Evolutionary conservation across 2,329 filamentous ascomycete genomes (phyloP).

Genomic region (Neofusicoccum umdonicola): DNA sequence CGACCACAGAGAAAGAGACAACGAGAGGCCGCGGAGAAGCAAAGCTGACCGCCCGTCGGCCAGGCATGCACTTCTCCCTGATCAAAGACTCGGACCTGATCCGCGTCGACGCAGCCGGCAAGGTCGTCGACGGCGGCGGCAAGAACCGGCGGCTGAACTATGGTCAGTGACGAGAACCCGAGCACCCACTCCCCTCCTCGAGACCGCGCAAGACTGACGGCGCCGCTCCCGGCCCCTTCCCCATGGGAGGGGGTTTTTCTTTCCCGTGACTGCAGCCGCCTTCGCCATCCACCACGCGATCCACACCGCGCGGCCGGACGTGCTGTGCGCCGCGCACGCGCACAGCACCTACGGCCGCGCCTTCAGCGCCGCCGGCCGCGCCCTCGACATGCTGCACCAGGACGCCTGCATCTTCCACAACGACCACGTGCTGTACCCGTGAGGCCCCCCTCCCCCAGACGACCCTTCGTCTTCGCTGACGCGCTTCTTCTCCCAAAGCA

Average conservation of each 20-base stretch:
- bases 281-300: slow-evolving; percentile 69
- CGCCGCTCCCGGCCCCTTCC: too few species aligned
- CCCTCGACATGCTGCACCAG: slow-evolving; percentile 69
- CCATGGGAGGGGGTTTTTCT: too few species aligned
- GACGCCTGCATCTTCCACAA: slow-evolving; percentile 64
- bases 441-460: slow-evolving; percentile 26
- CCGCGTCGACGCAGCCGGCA: slow-evolving; percentile 60
- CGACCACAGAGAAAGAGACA: too few species aligned
- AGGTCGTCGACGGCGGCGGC: slow-evolving; percentile 64
- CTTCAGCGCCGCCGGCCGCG: slow-evolving; percentile 63
- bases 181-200: too few species aligned
- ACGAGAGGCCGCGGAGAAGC: too few species aligned
- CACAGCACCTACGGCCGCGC: slow-evolving; percentile 65
- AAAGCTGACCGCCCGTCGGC: too few species aligned
- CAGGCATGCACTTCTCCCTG: slow-evolving; percentile 61
- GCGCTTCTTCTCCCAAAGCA: too few species aligned
- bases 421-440: slow-evolving; percentile 61
- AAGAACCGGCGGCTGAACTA: slow-evolving; percentile 22
- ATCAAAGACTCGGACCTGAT: slow-evolving; percentile 66
- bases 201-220: too few species aligned
- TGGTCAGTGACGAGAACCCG: slow-evolving; percentile 31
- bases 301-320: slow-evolving; percentile 63
- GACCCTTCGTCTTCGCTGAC: too few species aligned
- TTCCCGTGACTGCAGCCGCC: slow-evolving; percentile 63
- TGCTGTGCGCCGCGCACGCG: slow-evolving; percentile 66